These are phyloP conservation scores for Talaromyces rugulosus DNA, from an alignment of 2,329 filamentous ascomycete species.

Conservation along the genomic window DNA sequence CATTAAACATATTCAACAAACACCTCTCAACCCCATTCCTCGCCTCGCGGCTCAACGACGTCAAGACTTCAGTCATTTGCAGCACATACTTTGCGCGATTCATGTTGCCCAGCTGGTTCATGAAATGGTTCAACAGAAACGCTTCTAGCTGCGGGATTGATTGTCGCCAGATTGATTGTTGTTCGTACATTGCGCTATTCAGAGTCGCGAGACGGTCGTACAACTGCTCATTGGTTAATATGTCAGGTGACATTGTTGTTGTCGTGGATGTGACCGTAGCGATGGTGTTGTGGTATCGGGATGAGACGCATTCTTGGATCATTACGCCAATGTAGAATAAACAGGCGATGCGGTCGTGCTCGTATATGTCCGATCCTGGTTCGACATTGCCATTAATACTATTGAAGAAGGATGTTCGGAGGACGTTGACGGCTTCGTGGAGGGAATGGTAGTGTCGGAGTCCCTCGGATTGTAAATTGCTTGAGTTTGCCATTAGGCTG, in stretches of 20 bases:
- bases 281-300: not conserved
- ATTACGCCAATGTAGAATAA: constrained; percentile 11
- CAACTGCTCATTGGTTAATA: not conserved
- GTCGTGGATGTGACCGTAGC: not conserved
- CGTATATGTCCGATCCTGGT: not conserved
- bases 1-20: constrained; percentile 2
- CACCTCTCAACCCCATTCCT: constrained; percentile 4
- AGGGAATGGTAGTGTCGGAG: constrained; percentile 6
- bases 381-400: not conserved
- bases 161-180: constrained; percentile 3
- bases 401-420: constrained; percentile 5
- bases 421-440: constrained; percentile 1
- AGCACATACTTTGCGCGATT: constrained; percentile 5
- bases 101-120: constrained; percentile 10
- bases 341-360: constrained; percentile 9
- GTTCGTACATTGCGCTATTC: constrained; percentile 8
- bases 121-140: constrained; percentile 10
- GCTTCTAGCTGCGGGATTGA: constrained; percentile 7
- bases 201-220: constrained; percentile 8
- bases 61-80: constrained; percentile 3
- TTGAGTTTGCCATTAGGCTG: constrained; percentile 5
- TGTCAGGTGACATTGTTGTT: not conserved
- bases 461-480: constrained; percentile 3
- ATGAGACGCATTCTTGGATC: constrained; percentile 9
- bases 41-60: constrained; percentile 5